Conservation (phyloP, 495 filamentous ascomycete genomes). For the Penicillium cataractarum region DNA sequence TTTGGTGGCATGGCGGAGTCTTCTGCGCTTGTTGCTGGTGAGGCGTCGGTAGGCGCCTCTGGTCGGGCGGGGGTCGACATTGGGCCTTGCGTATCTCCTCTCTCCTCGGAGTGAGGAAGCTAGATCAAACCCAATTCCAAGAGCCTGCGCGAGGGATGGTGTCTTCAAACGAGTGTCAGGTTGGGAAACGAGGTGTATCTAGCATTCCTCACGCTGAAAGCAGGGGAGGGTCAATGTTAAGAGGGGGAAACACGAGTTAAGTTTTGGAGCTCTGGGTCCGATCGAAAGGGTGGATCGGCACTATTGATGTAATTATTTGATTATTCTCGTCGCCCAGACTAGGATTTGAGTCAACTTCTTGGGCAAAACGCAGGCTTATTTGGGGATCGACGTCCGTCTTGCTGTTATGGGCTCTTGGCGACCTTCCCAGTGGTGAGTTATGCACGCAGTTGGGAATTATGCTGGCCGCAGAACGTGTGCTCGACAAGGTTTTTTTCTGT, state of each 20-base stretch:
- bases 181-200: not conserved
- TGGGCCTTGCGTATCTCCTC: not conserved
- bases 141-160: not conserved
- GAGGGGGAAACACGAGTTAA: constrained; percentile 6
- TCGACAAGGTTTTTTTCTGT: not conserved
- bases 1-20: constrained; percentile 10
- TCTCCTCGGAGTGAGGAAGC: not conserved
- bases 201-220: not conserved
- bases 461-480: not conserved
- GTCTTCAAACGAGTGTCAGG: not conserved
- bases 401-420: not conserved
- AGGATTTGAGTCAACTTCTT: not conserved
- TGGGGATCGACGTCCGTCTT: not conserved
- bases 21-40: constrained; percentile 15
- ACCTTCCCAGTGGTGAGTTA: not conserved
- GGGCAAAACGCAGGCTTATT: not conserved
- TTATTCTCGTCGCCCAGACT: not conserved
- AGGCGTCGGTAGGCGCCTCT: constrained; percentile 9
- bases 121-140: not conserved
- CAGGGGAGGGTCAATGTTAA: not conserved
- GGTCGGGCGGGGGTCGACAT: constrained; percentile 24
- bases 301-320: constrained; percentile 23
- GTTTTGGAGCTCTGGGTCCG: not conserved
- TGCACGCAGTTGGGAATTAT: not conserved
- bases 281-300: constrained; percentile 18